phyloP scores from a whole-genome alignment of 2,329 filamentous ascomycete genomes.

The Pseudogymnoascus sp. region DNA sequence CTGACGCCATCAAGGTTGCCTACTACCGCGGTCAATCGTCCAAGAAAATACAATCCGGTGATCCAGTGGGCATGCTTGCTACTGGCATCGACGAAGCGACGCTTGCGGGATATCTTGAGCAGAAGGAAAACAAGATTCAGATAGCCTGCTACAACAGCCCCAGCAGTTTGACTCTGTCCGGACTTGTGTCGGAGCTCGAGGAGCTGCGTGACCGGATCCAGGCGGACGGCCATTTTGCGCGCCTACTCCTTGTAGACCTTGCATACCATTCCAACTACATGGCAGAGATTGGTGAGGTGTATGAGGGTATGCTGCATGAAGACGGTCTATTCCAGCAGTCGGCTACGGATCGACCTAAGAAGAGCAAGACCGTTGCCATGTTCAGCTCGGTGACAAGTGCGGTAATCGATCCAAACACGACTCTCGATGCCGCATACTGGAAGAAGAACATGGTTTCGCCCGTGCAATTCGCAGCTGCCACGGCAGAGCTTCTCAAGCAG shows the following conservation, averaged over 20 bases:
- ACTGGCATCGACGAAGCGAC: constrained; percentile 31
- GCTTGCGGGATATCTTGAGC: neutral
- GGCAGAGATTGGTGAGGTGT: constrained; percentile 24
- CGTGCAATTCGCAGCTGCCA: constrained; percentile 33
- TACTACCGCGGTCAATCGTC: constrained; percentile 31
- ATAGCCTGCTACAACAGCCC: constrained; percentile 30
- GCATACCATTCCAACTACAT: constrained; percentile 31
- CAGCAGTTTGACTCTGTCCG: constrained; percentile 23
- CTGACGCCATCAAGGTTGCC: constrained; percentile 35
- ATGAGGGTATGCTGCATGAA: constrained; percentile 10
- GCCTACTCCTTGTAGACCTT: constrained; percentile 19
- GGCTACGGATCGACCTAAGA: neutral
- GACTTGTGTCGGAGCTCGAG: constrained; percentile 15
- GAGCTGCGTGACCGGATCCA: constrained; percentile 13
- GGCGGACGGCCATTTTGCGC: constrained; percentile 15
- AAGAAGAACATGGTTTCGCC: constrained; percentile 35
- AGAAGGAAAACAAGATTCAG: constrained; percentile 15
- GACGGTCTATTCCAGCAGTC: neutral
- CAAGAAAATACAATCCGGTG: constrained; percentile 23
- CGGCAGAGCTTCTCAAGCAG: constrained; percentile 16
- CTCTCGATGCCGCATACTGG: constrained; percentile 34
- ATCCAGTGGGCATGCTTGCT: constrained; percentile 47
- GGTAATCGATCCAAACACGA: constrained; percentile 13
- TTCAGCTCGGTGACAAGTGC: constrained; percentile 13
- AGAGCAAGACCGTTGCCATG: neutral